Conservation (phyloP, 2,329 filamentous ascomycete species). For the Septoria linicola region DNA sequence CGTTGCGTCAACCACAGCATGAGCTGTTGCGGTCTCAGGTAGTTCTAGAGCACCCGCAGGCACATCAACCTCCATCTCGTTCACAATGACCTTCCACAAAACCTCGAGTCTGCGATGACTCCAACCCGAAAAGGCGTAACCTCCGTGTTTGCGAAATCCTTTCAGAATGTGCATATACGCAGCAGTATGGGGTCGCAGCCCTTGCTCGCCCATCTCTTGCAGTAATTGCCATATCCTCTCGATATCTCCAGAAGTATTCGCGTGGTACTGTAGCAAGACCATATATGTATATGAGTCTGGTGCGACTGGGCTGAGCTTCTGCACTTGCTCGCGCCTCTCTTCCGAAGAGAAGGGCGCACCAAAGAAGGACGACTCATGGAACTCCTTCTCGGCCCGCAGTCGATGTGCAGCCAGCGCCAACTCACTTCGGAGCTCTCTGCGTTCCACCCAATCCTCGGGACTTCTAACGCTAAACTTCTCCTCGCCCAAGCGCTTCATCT, state of each 20-base stretch:
- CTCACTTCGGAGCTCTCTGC: constrained; percentile 47
- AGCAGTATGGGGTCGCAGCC: constrained; percentile 68
- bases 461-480: constrained; percentile 36
- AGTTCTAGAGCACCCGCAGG: neutral
- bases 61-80: constrained; percentile 30
- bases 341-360: constrained; percentile 28
- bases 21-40: neutral
- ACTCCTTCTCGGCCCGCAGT: constrained; percentile 50
- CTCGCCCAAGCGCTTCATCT: constrained; percentile 70
- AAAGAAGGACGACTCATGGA: constrained; percentile 48
- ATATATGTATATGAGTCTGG: constrained; percentile 79
- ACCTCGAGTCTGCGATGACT: constrained; percentile 64
- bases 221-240: constrained; percentile 68
- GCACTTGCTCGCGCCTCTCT: constrained; percentile 52
- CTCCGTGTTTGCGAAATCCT: constrained; percentile 75
- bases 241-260: constrained; percentile 67
- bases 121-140: constrained; percentile 67
- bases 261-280: constrained; percentile 74
- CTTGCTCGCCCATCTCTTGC: constrained; percentile 73
- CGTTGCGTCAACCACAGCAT: neutral
- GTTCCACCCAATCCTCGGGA: constrained; percentile 44
- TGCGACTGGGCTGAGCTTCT: constrained; percentile 63
- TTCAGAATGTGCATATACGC: constrained; percentile 81
- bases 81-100: constrained; percentile 65
- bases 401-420: constrained; percentile 48